A percentile compares a stretch with the other conserved stretches of the same genome.
Conservation (phyloP, 768 basidiomycete genomes). For the Auricularia sp. region DNA sequence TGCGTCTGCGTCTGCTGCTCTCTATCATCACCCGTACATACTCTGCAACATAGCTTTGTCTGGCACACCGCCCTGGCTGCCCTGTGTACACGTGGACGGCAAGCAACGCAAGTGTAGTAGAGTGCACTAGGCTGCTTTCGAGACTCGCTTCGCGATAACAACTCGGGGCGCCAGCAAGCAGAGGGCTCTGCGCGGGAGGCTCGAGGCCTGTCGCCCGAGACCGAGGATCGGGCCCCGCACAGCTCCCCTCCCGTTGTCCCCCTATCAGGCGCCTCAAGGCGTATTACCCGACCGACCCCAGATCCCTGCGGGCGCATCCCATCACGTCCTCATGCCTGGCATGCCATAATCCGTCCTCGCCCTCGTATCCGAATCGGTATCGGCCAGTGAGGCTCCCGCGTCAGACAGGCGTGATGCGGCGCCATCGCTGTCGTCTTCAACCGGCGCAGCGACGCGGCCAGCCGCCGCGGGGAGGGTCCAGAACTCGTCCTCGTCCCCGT, state of each 20-base stretch:
- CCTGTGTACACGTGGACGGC: no score
- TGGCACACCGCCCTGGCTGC: no score
- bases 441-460: constrained; percentile 4
- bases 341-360: neutral
- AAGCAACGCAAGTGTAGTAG: no score
- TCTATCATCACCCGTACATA: no score
- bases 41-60: no score
- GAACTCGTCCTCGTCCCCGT: constrained; percentile 18
- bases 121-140: no score
- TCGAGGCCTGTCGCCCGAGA: neutral
- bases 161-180: neutral
- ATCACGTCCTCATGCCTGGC: constrained; percentile 1
- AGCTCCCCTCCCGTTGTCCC: neutral
- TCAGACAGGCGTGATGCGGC: constrained; percentile 21
- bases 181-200: neutral
- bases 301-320: neutral
- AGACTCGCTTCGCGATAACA: neutral
- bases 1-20: no score
- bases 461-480: constrained; percentile 16
- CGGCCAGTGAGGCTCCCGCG: constrained; percentile 21
- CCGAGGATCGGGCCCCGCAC: neutral
- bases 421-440: constrained; percentile 10
- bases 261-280: neutral
- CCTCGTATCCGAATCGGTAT: constrained; percentile 9
- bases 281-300: neutral